These are phyloP conservation scores for Suillus bovinus DNA, from an alignment of 768 basidiomycete species.

Conservation along the genomic window DNA sequence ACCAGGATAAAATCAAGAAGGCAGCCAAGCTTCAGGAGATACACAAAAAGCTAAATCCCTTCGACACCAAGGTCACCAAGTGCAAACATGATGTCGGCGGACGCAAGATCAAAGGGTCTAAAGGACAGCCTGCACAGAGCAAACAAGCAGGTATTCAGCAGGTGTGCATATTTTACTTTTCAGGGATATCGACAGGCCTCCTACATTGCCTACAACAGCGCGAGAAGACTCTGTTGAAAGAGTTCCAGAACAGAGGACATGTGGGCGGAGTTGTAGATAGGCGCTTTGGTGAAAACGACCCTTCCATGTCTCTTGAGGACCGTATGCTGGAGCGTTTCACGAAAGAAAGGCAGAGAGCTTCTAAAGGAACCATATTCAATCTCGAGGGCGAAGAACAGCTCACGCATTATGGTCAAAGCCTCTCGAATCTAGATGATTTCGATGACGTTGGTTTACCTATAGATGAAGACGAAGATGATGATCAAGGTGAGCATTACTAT, in stretches of 20 bases:
- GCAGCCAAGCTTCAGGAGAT: slow-evolving; percentile 82
- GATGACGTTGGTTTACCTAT: slow-evolving; percentile 60
- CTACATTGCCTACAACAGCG: slow-evolving; percentile 3
- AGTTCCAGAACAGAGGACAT: slow-evolving; percentile 77
- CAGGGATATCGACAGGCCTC: not conserved
- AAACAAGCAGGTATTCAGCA: slow-evolving; percentile 1
- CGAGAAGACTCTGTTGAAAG: slow-evolving; percentile 69
- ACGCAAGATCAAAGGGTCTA: slow-evolving; percentile 77
- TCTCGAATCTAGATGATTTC: slow-evolving; percentile 85
- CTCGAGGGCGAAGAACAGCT: slow-evolving; percentile 90
- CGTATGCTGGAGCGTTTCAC: slow-evolving; percentile 98
- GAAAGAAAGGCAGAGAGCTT: slow-evolving; percentile 77
- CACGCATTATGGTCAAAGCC: slow-evolving; percentile 88
- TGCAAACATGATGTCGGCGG: slow-evolving; percentile 94
- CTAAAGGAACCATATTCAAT: slow-evolving; percentile 80
- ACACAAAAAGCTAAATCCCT: slow-evolving; percentile 85
- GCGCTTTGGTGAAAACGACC: slow-evolving; percentile 95
- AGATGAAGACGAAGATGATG: slow-evolving; percentile 53
- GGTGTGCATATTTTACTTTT: not conserved
- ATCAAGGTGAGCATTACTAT: slow-evolving; percentile 37
- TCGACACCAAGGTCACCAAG: slow-evolving; percentile 91
- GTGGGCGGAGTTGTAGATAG: slow-evolving; percentile 91
- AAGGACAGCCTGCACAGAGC: slow-evolving; percentile 82
- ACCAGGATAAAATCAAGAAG: slow-evolving; percentile 82
- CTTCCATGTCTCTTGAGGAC: slow-evolving; percentile 91